phyloP scores from a whole-genome alignment of 441 rosid genomes.

The Erodium texanum region DNA sequence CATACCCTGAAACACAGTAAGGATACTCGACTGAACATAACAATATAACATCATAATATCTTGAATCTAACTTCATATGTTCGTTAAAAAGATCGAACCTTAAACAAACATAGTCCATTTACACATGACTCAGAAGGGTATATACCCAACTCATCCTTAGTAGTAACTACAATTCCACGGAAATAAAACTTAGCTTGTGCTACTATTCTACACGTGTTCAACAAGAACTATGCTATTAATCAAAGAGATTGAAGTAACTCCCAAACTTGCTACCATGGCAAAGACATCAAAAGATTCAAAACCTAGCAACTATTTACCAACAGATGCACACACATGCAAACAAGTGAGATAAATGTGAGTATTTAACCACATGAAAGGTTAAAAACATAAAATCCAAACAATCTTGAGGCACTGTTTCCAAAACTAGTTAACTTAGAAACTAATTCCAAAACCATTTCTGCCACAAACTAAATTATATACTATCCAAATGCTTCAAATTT shows the following conservation, averaged over 20 bases:
- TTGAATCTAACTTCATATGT: not conserved
- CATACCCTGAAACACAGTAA: conserved; percentile 34
- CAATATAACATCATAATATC: not conserved
- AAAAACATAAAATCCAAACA: not conserved
- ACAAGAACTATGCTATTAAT: not conserved
- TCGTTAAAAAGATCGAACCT: not conserved
- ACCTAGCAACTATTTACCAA: not conserved
- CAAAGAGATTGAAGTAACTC: not conserved
- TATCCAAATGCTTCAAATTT: not conserved
- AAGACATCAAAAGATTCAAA: not conserved
- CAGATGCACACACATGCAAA: not conserved
- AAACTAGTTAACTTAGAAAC: not conserved
- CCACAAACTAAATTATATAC: not conserved
- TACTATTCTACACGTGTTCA: not conserved
- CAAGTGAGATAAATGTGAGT: not conserved
- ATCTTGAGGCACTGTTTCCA: not conserved
- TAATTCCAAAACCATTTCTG: not conserved
- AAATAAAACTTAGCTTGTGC: too few species aligned
- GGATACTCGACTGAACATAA: conserved; percentile 5
- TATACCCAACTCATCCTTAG: too few species aligned
- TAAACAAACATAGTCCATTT: not conserved
- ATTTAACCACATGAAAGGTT: not conserved
- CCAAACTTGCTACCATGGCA: too few species aligned
- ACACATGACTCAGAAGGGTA: not conserved
- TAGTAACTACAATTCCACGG: too few species aligned